Evolutionary conservation across 495 filamentous ascomycete genomes (phyloP).

Genomic region (Penicillium malachiteum): DNA sequence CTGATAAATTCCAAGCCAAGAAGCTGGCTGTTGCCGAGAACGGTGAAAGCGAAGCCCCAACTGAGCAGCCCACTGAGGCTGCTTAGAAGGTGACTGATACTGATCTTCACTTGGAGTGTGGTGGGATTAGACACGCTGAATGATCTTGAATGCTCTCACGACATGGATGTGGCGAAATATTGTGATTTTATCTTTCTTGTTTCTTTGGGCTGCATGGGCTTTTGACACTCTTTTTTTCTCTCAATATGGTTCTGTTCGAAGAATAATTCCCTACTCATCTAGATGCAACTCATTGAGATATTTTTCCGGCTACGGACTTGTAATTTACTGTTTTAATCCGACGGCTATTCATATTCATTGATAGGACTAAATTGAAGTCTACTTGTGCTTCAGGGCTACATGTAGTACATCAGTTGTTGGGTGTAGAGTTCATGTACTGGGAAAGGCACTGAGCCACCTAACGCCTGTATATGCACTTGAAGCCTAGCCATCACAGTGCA

Average conservation of each 20-base stretch:
- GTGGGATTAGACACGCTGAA: conserved; percentile 6
- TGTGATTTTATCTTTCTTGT: conserved; percentile 13
- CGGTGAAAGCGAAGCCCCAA: not conserved
- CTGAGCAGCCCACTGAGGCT: not conserved
- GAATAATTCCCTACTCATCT: conserved; percentile 8
- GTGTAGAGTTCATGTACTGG: too few relatives aligned
- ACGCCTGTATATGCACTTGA: too few relatives aligned
- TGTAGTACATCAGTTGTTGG: too few relatives aligned
- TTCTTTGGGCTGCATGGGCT: conserved; percentile 15
- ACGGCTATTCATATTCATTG: too few relatives aligned
- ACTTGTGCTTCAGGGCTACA: too few relatives aligned
- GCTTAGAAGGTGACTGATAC: not conserved
- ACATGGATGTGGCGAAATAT: conserved; percentile 36
- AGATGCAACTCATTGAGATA: conserved; percentile 2
- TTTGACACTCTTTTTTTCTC: conserved; percentile 2
- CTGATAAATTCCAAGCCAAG: conserved; percentile 44
- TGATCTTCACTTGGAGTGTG: not conserved
- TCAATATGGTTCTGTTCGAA: conserved; percentile 2
- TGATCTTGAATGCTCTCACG: conserved; percentile 26
- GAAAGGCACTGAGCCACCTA: too few relatives aligned
- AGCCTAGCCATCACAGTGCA: too few relatives aligned
- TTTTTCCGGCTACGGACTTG: not conserved
- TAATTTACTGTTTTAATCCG: too few relatives aligned
- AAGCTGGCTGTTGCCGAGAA: conserved; percentile 21
- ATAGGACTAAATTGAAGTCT: too few relatives aligned